A percentile compares a stretch with the other conserved stretches of the same genome.
Evolutionary conservation across 768 basidiomycete genomes (phyloP).

Genomic region (Termitomyces sp.): DNA sequence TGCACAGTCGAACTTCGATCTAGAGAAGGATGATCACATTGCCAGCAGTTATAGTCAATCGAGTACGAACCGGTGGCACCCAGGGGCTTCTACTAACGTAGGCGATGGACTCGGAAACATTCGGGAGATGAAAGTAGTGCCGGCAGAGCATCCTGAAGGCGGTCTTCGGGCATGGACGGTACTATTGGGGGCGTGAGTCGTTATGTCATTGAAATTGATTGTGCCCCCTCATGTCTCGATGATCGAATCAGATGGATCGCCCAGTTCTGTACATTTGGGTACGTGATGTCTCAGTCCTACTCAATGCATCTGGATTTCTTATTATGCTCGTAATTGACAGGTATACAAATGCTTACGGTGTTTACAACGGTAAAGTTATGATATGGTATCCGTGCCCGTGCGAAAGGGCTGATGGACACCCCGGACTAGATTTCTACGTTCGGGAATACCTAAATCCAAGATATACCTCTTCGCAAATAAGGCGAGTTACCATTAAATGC

Average conservation of each 20-base stretch:
- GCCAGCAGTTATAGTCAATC: neutral
- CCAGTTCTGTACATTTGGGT: constrained; percentile 23
- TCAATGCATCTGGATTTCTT: neutral
- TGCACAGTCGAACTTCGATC: neutral
- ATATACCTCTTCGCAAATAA: constrained; percentile 21
- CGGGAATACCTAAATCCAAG: constrained; percentile 15
- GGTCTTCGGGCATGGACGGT: constrained; percentile 20
- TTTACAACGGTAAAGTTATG: constrained; percentile 16
- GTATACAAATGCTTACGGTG: constrained; percentile 19
- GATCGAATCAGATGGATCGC: constrained; percentile 13
- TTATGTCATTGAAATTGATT: neutral
- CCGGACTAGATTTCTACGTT: constrained; percentile 20
- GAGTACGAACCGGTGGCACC: neutral
- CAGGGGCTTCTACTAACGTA: neutral
- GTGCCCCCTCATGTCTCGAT: neutral
- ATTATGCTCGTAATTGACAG: constrained; percentile 3
- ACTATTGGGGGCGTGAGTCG: constrained; percentile 20
- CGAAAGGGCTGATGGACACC: neutral
- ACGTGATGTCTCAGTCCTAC: neutral
- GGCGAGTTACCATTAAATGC: constrained; percentile 4
- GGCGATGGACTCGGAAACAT: neutral
- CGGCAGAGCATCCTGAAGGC: constrained; percentile 17
- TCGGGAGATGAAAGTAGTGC: neutral
- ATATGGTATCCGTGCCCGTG: neutral
- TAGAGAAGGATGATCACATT: neutral